These are phyloP conservation scores for Ceratocystis eucalypticola DNA, from an alignment of 2,329 filamentous ascomycete genomes.

Conservation along the genomic window DNA sequence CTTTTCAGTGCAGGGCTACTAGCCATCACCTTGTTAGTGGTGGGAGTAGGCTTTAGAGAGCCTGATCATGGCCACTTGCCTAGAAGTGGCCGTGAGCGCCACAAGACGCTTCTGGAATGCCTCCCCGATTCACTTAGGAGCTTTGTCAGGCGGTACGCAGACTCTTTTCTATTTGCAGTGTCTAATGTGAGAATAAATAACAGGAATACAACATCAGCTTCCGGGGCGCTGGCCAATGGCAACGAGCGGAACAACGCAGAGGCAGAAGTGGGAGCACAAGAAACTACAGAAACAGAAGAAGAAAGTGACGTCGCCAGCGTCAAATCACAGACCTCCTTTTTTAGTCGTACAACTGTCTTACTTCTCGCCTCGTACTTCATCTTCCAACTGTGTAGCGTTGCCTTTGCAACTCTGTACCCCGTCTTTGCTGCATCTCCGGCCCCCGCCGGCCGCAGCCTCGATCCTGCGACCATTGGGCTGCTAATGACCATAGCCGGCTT, in stretches of 20 bases:
- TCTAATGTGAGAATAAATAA: neutral
- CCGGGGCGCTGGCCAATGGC: neutral
- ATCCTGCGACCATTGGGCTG: slow-evolving; percentile 69
- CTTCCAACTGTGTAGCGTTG: slow-evolving; percentile 87
- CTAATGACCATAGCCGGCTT: slow-evolving; percentile 72
- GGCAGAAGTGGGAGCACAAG: neutral
- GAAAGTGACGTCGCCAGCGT: neutral
- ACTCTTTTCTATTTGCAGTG: neutral
- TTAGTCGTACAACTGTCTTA: slow-evolving; percentile 69
- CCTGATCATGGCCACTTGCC: slow-evolving; percentile 30
- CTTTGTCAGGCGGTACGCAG: neutral
- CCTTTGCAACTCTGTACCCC: slow-evolving; percentile 88
- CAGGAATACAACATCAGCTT: neutral
- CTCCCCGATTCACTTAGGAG: slow-evolving; percentile 1
- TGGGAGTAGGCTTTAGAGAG: slow-evolving; percentile 75
- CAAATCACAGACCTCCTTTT: slow-evolving; percentile 29
- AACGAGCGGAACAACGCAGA: neutral
- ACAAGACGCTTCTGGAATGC: neutral
- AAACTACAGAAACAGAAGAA: neutral
- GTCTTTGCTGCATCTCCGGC: slow-evolving; percentile 69
- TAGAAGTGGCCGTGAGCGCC: neutral
- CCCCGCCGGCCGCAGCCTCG: slow-evolving; percentile 64
- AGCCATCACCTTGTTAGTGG: slow-evolving; percentile 55
- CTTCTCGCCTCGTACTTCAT: slow-evolving; percentile 78
- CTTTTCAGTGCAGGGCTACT: slow-evolving; percentile 62